Evolutionary conservation across 495 filamentous ascomycete species (phyloP).

Genomic region (Penicillium psychrofluorescens): DNA sequence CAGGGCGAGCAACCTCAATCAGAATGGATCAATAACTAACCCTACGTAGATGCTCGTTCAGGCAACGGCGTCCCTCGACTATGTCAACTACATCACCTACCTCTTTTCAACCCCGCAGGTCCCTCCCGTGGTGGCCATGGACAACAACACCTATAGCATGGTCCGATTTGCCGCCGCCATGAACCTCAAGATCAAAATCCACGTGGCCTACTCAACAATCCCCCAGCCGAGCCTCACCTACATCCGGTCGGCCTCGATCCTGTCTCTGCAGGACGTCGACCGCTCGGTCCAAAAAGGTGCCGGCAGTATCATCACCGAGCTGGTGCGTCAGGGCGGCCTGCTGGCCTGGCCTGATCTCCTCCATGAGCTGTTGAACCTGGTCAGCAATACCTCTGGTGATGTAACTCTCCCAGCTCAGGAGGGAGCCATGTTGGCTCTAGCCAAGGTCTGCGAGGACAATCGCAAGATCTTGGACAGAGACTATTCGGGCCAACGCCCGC

Average conservation of each 20-base stretch:
- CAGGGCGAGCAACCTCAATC: neutral
- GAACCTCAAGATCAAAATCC: slow-evolving; percentile 92
- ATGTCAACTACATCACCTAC: slow-evolving; percentile 94
- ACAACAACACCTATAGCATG: slow-evolving; percentile 53
- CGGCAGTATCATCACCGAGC: slow-evolving; percentile 92
- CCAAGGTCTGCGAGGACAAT: slow-evolving; percentile 96
- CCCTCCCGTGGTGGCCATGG: slow-evolving; percentile 50
- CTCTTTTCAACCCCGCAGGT: slow-evolving; percentile 67
- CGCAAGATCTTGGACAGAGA: slow-evolving; percentile 78
- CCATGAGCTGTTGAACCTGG: slow-evolving; percentile 67
- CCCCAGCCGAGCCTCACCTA: slow-evolving; percentile 60
- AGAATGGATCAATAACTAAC: neutral
- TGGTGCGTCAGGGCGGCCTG: slow-evolving; percentile 77
- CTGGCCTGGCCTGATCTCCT: slow-evolving; percentile 88
- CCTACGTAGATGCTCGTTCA: slow-evolving; percentile 77
- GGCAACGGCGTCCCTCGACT: slow-evolving; percentile 84
- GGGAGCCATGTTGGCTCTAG: slow-evolving; percentile 84
- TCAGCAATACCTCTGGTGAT: slow-evolving; percentile 64
- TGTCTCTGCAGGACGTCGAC: slow-evolving; percentile 74
- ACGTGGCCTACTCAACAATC: slow-evolving; percentile 60
- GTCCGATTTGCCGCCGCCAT: slow-evolving; percentile 82
- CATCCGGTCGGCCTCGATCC: slow-evolving; percentile 68
- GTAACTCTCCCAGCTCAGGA: slow-evolving; percentile 68
- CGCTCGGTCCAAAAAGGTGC: slow-evolving; percentile 78
- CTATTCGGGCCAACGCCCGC: slow-evolving; percentile 75